Evolutionary conservation across 805 yeast genomes (phyloP), one percentile per base, ranked within the genome.

Genomic region (Cyberlindnera galapagoensis): DNA sequence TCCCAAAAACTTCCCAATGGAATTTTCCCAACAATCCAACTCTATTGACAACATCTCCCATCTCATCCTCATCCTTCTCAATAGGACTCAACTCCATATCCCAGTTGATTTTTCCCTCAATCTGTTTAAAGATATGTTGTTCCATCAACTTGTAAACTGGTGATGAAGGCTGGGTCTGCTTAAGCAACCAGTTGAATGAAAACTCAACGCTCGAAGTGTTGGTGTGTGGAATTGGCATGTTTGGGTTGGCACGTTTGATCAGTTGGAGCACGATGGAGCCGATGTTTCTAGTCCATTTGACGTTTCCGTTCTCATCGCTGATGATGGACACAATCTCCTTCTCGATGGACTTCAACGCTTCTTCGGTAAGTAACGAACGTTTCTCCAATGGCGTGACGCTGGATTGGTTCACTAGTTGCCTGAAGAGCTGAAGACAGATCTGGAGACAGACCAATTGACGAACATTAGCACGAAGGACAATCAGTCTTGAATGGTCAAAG

Each of bases 231-330:
- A 27, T 27, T 5, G 35, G 4, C 14, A 57, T 59, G 4, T 31
- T 36, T 34, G 55, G 58, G 46, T 45, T 24, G 40, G 58, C 26
- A 42, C 58, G 60, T 44, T 71, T 70, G 21, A 71, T 70, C 30
- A 81, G 50, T 51, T 80, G 94, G 38, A 85, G 65, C 5, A 90
- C 72, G 40, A 86, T 73, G 11, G 81, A 66, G 42, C 75, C 70
- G 17, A 84, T 72, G 55, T 85, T 85, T 50, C 84, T 73, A 1
- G 95, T 85, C 95, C 95, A 85, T 60, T 87, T 84, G 37, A 84
- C 75, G 53, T 82, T 83, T 2, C 94, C 95, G 47, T 79, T 81
- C 38, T 81, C 85, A 57, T 85, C 94, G 21, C 86, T 74, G 12
- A 85, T 85, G 28, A 85, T 80, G 20, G 88, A 80, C 33, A 82